phyloP scores from a whole-genome alignment of 1,284 basidiomycete species.

The Sanguinoderma infundibulare region DNA sequence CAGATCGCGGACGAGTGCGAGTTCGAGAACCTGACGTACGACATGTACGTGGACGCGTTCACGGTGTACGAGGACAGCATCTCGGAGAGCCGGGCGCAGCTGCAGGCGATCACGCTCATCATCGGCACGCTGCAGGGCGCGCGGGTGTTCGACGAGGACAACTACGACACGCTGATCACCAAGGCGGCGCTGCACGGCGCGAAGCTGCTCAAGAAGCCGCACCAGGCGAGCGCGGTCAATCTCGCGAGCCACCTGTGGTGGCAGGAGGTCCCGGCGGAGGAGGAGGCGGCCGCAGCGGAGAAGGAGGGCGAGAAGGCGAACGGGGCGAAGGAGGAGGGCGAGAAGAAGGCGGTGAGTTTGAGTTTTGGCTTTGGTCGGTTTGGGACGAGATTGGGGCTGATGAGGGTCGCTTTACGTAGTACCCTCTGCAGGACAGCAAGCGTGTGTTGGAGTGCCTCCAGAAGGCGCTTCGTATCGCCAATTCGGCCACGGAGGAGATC shows the following conservation, averaged over 20 bases:
- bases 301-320: slow-evolving; percentile 43
- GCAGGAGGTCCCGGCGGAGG: slow-evolving; percentile 67
- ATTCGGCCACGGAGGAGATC: slow-evolving; percentile 92
- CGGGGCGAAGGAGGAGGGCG: slow-evolving; percentile 48
- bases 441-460: slow-evolving; percentile 95
- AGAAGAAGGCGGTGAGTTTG: slow-evolving; percentile 63
- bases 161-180: slow-evolving; percentile 94
- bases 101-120: slow-evolving; percentile 92
- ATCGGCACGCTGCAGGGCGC: slow-evolving; percentile 87
- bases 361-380: slow-evolving; percentile 43
- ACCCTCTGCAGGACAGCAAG: slow-evolving; percentile 91
- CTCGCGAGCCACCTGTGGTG: slow-evolving; percentile 96
- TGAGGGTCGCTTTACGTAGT: slow-evolving; percentile 46
- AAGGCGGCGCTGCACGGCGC: slow-evolving; percentile 95
- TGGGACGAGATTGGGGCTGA: background rate
- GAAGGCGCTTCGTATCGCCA: slow-evolving; percentile 91
- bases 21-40: slow-evolving; percentile 93
- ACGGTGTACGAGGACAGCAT: slow-evolving; percentile 96
- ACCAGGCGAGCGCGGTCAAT: slow-evolving; percentile 93
- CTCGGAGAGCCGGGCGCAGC: slow-evolving; percentile 88
- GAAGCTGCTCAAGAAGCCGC: slow-evolving; percentile 94
- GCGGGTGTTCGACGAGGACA: slow-evolving; percentile 86
- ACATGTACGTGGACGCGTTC: slow-evolving; percentile 95
- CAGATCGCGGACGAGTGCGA: slow-evolving; percentile 92
- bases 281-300: slow-evolving; percentile 36